These are phyloP conservation scores for Amylostereum areolatum DNA, from an alignment of 1,284 basidiomycete species.

Conservation along the genomic window DNA sequence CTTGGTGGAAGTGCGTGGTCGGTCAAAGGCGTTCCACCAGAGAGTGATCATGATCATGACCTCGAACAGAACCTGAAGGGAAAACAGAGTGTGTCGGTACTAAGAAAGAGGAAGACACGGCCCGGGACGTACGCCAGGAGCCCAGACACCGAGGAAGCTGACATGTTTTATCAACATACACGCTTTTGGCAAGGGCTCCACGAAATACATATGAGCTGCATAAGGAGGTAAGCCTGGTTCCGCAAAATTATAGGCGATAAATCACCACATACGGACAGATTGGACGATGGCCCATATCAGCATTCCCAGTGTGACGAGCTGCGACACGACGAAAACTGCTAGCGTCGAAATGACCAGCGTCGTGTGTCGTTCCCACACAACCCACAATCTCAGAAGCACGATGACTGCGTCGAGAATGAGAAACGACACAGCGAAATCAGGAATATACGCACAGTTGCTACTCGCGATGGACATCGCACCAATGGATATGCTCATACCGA, in stretches of 20 bases:
- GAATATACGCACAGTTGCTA: slow-evolving; percentile 30
- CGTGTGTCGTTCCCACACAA: slow-evolving; percentile 30
- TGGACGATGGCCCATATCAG: slow-evolving; percentile 7
- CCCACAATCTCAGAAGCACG: slow-evolving; percentile 38
- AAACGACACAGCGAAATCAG: background rate
- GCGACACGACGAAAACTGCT: slow-evolving; percentile 24
- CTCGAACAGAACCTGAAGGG: slow-evolving; percentile 29
- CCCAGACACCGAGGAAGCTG: too few species aligned
- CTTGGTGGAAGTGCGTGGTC: slow-evolving; percentile 19
- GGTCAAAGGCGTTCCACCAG: slow-evolving; percentile 29
- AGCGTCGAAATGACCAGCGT: slow-evolving; percentile 30
- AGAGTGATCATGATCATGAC: slow-evolving; percentile 27
- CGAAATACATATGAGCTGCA: too few species aligned
- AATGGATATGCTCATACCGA: slow-evolving; percentile 22
- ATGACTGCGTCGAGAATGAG: slow-evolving; percentile 21
- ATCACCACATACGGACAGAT: too few species aligned
- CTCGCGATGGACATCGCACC: slow-evolving; percentile 31
- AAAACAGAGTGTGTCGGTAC: too few species aligned
- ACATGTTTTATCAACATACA: too few species aligned
- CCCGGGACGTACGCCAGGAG: too few species aligned
- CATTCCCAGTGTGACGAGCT: slow-evolving; percentile 22
- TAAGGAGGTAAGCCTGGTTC: too few species aligned
- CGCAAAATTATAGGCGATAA: too few species aligned
- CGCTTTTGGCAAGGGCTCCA: too few species aligned
- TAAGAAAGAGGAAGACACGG: too few species aligned